Evolutionary conservation across 2,329 filamentous ascomycete species (phyloP).

Genomic region (Pseudogymnoascus destructans): DNA sequence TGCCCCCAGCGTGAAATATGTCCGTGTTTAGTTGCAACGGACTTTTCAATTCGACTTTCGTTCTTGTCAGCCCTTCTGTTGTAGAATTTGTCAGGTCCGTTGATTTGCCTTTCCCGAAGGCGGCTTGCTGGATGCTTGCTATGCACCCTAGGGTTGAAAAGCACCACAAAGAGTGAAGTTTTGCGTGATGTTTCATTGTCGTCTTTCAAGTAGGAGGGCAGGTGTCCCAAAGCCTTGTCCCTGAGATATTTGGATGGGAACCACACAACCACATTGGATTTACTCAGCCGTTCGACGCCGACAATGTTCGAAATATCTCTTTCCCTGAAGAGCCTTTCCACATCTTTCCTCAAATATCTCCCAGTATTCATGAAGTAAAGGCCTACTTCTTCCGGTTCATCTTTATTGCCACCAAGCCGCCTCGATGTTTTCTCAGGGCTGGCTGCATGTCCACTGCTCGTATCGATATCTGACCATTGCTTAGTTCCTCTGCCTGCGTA

Average conservation of each 20-base stretch:
- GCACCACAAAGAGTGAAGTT: not conserved
- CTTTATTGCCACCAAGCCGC: not conserved
- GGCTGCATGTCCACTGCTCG: not conserved
- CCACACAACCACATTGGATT: not conserved
- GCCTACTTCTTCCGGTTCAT: not conserved
- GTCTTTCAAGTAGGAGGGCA: not conserved
- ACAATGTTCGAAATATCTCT: not conserved
- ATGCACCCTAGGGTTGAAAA: not conserved
- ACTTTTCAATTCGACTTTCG: not conserved
- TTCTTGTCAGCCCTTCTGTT: not conserved
- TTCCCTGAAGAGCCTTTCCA: not conserved
- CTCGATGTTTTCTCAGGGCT: not conserved
- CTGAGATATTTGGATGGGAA: not conserved
- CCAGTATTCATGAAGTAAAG: conserved; percentile 4
- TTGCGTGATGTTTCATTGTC: not conserved
- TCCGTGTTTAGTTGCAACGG: not conserved
- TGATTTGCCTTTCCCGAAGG: not conserved
- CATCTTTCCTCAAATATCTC: not conserved
- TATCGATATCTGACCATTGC: not conserved
- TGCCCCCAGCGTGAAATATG: not conserved
- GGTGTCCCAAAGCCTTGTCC: not conserved
- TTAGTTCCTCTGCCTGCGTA: not conserved
- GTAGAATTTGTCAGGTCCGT: not conserved
- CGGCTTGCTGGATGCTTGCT: not conserved
- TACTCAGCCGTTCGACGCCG: not conserved